A percentile compares a stretch with the other conserved stretches of the same genome.
These are phyloP conservation scores for Cercospora sp. DNA, from an alignment of 2,329 filamentous ascomycete genomes.

Conservation along the genomic window DNA sequence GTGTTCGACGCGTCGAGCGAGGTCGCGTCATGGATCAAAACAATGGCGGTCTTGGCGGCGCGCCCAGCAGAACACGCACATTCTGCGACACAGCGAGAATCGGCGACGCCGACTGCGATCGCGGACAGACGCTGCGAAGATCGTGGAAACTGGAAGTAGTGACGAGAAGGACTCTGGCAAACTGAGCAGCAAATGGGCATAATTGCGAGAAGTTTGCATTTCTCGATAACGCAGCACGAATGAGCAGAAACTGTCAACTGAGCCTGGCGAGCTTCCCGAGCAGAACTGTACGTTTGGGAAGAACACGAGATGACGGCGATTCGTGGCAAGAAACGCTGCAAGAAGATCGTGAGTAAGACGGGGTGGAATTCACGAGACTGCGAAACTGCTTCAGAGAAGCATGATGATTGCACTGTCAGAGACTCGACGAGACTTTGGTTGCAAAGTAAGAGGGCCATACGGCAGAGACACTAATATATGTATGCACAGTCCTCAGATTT, in stretches of 20 bases:
- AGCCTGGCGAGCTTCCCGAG: neutral
- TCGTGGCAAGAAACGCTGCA: neutral
- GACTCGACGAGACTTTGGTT: neutral
- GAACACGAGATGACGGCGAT: neutral
- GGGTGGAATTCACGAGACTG: neutral
- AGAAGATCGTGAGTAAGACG: neutral
- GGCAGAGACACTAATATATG: neutral
- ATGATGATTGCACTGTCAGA: neutral
- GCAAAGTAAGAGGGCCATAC: neutral
- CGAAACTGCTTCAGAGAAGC: neutral
- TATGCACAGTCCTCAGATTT: neutral
- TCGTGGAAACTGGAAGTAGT: neutral
- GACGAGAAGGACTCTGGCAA: neutral
- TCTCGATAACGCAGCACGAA: neutral
- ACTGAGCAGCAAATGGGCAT: neutral
- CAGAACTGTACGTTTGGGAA: neutral
- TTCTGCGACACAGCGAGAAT: neutral
- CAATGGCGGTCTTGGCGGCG: slow-evolving; percentile 4
- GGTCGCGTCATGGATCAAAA: slow-evolving; percentile 14
- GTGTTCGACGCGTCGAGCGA: slow-evolving; percentile 3
- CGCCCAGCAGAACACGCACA: neutral
- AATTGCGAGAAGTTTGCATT: neutral
- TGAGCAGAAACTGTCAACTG: neutral
- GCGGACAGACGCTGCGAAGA: no score
- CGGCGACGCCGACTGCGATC: neutral